Evolutionary conservation across 495 filamentous ascomycete genomes (phyloP), one percentile per base, ranked within the genome.

Genomic region (Lepraria neglecta): DNA sequence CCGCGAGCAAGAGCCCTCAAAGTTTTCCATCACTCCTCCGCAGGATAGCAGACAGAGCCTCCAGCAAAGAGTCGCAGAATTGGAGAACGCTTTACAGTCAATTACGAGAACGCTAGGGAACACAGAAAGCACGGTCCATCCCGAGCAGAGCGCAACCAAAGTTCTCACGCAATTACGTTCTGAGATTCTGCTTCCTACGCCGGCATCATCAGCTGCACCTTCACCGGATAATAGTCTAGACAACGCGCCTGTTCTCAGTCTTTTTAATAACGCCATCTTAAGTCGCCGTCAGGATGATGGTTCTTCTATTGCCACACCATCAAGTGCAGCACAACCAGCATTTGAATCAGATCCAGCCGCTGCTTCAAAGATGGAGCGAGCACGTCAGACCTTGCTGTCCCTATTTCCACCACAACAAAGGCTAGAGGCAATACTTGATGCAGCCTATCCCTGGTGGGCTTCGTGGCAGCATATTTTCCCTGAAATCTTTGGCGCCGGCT

Each of bases 211-310:
- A 38, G 57, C 68, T 59, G 46, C 64, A 10, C 58, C 60, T n/a
- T 65, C 67, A 12, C 68, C 71, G 6, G 70, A 68, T 45, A 67
- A 70, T 3, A 61, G 65, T 19, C 71, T 77, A 33, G 70, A 73
- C 31, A 70, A 71, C 64, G 76, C 76, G 0, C 76, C 76, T 2
- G 64, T 77, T 1, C 30, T 78, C 31, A 74, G 73, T 50, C 55
- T 78, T 0, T 75, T 78, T 51, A 71, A 77, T 57, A 76, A 75
- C 28, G 69, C 75, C 33, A 63, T 77, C 21, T 57, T 77, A 31
- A 72, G 66, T 30, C 72, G 74, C n/a, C 67, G 59, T 15, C 67
- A 71, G 17, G 69, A 72, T 38, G 54, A 62, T 15, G 27, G 6
- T 19, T 28, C 1, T 17, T 21, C 33, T 3, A 19, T 6, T 10